Evolutionary conservation across 768 basidiomycete genomes (phyloP).

Genomic region (Serendipita indica): DNA sequence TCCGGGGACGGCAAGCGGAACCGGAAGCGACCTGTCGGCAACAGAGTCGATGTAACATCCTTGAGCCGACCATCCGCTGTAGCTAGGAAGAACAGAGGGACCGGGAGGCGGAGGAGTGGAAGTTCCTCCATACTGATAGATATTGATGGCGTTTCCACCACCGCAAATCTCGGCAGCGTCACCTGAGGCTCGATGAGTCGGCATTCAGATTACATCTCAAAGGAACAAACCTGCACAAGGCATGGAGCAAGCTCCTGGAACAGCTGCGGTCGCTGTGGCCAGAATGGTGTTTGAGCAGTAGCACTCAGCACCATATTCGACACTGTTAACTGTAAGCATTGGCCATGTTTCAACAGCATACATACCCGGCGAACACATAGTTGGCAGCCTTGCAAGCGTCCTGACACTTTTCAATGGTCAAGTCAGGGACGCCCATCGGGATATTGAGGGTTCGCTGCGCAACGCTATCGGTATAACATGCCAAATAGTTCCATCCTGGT

Average conservation of each 20-base stretch:
- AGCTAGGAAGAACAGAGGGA: background rate
- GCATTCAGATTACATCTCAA: no score
- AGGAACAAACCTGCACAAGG: background rate
- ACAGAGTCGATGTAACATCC: slow-evolving; percentile 19
- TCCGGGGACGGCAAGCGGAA: slow-evolving; percentile 14
- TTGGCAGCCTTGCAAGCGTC: slow-evolving; percentile 3
- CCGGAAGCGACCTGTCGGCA: slow-evolving; percentile 23
- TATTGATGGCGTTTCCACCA: slow-evolving; percentile 47
- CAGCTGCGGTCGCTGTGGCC: background rate
- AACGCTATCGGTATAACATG: background rate
- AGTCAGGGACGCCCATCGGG: background rate
- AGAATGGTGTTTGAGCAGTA: background rate
- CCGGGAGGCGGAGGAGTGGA: background rate
- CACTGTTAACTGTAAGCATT: background rate
- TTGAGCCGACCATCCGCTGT: slow-evolving; percentile 14
- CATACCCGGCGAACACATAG: background rate
- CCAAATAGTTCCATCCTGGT: background rate
- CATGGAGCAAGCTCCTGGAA: background rate
- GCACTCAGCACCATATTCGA: slow-evolving; percentile 5
- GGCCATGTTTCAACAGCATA: background rate
- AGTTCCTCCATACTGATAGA: slow-evolving; percentile 55
- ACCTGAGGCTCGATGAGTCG: no score
- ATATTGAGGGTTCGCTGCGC: background rate
- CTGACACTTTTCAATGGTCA: slow-evolving; percentile 4
- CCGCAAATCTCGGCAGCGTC: slow-evolving; percentile 32